Base-by-base conservation (phyloP, 2,329 filamentous ascomycete genomes). In the Verticillium albo-atrum region DNA sequence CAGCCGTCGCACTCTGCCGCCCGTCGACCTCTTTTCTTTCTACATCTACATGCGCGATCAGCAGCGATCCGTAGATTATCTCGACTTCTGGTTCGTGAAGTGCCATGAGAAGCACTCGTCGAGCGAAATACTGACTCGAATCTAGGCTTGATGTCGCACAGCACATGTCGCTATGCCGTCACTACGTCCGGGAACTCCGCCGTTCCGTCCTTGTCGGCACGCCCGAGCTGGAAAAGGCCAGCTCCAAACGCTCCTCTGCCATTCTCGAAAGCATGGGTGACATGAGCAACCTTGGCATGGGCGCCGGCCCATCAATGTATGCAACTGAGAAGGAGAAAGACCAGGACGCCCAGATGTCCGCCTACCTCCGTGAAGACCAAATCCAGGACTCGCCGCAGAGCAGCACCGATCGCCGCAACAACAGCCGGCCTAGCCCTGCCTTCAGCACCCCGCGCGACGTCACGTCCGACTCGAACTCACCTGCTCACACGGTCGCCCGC, bases 21-120 rank as follows among this genome's bases (percentile, higher is more conserved):
- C 95, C 0, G 94, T 99, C 60, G 96, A 99, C 71, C 82, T 99
- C 12, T 99, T 97, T 75, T 97, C 93, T 2, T 99, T 99, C 79
- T 99, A 99, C 77, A 99, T 99, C 68, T 99, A 97, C 77, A 99
- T 99, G 95, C 87, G 95, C 69, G 96, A 99, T 74, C 93, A 97
- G 76, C 95, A 99, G 75, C 88, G 93, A 73, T 97, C 94, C 7
- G 95, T 99, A 14, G 95, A 99, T 71, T 99, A 99, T 70, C 80
- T 99, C 50, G 95, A 99, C 73, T 99, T 99, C 76, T 99, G 96
- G 95, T 98, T 80, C 60, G 86, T 72, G 17, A 17, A 51, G 32
- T 54, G 12, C 30, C 3, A 9, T 23, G 25, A 63, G 59, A 51
- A 65, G 17, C 27, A 25, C 26, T 17, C 56, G 37, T 37, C 54